phyloP scores from a whole-genome alignment of 2,329 filamentous ascomycete genomes.

The Mariannaea sp. region DNA sequence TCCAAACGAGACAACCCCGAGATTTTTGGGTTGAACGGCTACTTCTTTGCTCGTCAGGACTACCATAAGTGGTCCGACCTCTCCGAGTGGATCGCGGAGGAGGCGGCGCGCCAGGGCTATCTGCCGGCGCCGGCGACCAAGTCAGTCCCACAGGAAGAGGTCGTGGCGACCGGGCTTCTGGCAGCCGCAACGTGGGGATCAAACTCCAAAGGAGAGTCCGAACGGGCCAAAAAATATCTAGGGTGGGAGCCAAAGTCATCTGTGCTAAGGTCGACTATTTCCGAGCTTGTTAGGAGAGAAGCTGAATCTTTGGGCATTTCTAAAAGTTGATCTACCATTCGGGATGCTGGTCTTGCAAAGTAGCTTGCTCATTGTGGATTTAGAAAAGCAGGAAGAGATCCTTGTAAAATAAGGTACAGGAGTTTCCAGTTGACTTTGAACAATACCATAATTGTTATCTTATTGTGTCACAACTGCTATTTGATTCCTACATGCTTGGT shows the following conservation, averaged over 20 bases:
- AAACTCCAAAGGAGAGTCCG: conserved; percentile 52
- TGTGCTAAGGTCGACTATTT: conserved; percentile 47
- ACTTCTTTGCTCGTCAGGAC: conserved; percentile 70
- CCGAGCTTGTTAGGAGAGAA: conserved; percentile 48
- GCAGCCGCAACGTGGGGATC: conserved; percentile 41
- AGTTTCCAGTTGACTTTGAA: no score
- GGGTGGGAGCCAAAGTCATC: conserved; percentile 49
- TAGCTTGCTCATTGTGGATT: no score
- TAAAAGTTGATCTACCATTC: conserved; percentile 31
- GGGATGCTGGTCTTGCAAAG: no score
- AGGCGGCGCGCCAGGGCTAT: conserved; percentile 47
- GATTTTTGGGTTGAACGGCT: conserved; percentile 66
- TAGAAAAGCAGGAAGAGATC: no score
- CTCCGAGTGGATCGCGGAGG: conserved; percentile 58
- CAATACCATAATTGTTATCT: no score
- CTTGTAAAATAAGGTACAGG: no score
- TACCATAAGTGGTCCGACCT: conserved; percentile 67
- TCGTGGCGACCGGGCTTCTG: conserved; percentile 33
- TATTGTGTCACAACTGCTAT: no score
- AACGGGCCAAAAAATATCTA: conserved; percentile 51
- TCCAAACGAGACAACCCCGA: conserved; percentile 60
- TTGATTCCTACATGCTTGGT: no score
- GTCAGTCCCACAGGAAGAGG: conserved; percentile 37
- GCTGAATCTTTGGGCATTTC: conserved; percentile 40
- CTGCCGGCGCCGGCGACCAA: conserved; percentile 37